Evolutionary conservation across 2,329 filamentous ascomycete species (phyloP), one percentile per base, ranked within the genome.

Genomic region (Knufia petricola): DNA sequence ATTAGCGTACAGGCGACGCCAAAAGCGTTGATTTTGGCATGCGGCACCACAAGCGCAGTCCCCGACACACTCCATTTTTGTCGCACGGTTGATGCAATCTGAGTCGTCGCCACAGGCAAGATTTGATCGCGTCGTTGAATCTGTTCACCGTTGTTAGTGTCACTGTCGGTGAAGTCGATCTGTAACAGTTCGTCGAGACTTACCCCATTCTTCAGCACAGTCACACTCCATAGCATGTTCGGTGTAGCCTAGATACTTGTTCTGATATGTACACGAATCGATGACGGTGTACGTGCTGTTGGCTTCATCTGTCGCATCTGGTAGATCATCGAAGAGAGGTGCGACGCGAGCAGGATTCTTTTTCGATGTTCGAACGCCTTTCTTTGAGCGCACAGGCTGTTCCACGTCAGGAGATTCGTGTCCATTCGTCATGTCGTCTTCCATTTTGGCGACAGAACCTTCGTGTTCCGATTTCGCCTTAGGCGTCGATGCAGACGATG

Each of bases 21-120:
- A 87, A 61, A 98, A 96, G 52, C 92, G 84, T 66, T 95, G 88
- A 63, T 98, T 98, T 65, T 94, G 86, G 66, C 92, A 98, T 42
- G 79, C 80, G 31, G 79, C 72, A 48, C 89, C 89, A 66, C 92
- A 98, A 62, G 87, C 86, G 67, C 89, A 92, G 58, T 89, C 84
- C 52, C 80, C 80, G 30, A 86, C 77, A 64, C 92, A 98, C 70
- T 98, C 92, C 79, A 96, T 95, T 67, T 95, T 96, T 50, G 90
- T 96, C 50, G 87, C 86, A 61, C 92, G 85, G 67, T 98, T 98
- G 74, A 98, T 98, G 69, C 92, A 98, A 66, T 96, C 90, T 13
- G 89, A 94, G 66, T 95, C 87, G 60, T 95, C 89, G 56, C 87
- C 90, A 66, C 92, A 98, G 43, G 92, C 89, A 68, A 83, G 69